A percentile compares a stretch with the other conserved stretches of the same genome.
Conservation (phyloP, 176 grass and related monocot species). For the Pharus latifolius region DNA sequence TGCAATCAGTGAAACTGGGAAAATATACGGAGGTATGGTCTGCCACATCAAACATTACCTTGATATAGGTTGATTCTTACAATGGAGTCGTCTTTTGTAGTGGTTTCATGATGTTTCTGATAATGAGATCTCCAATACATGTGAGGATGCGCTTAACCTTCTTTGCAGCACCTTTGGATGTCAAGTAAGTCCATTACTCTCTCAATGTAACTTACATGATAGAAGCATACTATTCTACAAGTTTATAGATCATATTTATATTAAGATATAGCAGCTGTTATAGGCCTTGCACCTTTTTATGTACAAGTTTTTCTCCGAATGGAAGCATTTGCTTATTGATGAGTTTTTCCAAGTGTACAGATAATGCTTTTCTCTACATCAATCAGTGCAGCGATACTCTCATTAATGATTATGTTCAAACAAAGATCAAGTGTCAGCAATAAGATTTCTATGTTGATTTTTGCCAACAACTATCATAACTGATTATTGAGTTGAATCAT, state of each 20-base stretch:
- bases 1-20: conserved; percentile 71
- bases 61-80: not conserved
- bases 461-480: not conserved
- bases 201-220: not conserved
- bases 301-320: conserved; percentile 1
- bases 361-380: not conserved
- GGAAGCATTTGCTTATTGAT: not conserved
- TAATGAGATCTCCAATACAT: conserved; percentile 70
- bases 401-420: not conserved
- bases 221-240: not conserved
- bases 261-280: not conserved
- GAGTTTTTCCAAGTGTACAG: not conserved
- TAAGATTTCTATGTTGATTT: not conserved
- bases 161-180: conserved; percentile 58
- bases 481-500: not conserved
- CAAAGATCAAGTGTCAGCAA: not conserved
- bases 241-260: not conserved
- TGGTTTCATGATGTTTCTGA: conserved; percentile 98
- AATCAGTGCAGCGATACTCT: not conserved
- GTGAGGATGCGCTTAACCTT: conserved; percentile 76
- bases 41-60: not conserved
- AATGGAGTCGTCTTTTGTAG: conserved; percentile 36
- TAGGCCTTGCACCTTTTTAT: not conserved
- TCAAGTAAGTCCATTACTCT: conserved; percentile 39
- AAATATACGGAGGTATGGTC: conserved; percentile 79